These are phyloP conservation scores for Spongospora subterranea DNA, from an alignment of 208 protist genomes.

Conservation along the genomic window DNA sequence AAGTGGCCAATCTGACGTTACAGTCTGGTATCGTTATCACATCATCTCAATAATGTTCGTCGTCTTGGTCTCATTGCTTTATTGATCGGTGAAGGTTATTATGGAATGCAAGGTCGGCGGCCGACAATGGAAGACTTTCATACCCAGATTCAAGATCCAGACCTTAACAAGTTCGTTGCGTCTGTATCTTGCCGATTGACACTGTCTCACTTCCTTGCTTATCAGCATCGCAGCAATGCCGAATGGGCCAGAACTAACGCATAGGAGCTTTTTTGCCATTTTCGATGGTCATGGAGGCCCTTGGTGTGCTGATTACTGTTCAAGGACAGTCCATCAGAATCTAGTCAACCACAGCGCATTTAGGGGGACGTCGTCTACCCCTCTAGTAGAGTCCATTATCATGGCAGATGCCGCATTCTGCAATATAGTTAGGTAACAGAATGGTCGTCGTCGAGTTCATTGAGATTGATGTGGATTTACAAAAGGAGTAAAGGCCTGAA, in stretches of 20 bases:
- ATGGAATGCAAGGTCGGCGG: conserved; percentile 62
- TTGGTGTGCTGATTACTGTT: conserved; percentile 56
- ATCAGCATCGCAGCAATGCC: neutral
- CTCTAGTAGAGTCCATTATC: neutral
- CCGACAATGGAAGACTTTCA: conserved; percentile 62
- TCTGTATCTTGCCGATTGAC: neutral
- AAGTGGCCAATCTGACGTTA: no score
- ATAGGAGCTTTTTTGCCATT: conserved; percentile 57
- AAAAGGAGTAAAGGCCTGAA: neutral
- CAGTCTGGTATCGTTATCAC: no score
- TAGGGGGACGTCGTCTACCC: neutral
- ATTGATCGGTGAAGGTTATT: neutral
- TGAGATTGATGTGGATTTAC: neutral
- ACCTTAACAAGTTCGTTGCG: neutral
- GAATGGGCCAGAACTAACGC: neutral
- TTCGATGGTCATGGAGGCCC: conserved; percentile 67
- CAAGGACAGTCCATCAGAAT: conserved; percentile 28
- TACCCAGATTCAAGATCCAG: conserved; percentile 21
- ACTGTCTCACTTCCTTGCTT: neutral
- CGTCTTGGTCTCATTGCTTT: neutral
- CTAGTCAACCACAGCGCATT: neutral
- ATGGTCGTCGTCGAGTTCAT: neutral
- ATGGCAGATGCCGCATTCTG: conserved; percentile 14
- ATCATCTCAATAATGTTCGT: no score
- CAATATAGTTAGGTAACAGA: neutral